Evolutionary conservation across 257 asterid species (phyloP).

Genomic region (Solanum ahanhuiri): DNA sequence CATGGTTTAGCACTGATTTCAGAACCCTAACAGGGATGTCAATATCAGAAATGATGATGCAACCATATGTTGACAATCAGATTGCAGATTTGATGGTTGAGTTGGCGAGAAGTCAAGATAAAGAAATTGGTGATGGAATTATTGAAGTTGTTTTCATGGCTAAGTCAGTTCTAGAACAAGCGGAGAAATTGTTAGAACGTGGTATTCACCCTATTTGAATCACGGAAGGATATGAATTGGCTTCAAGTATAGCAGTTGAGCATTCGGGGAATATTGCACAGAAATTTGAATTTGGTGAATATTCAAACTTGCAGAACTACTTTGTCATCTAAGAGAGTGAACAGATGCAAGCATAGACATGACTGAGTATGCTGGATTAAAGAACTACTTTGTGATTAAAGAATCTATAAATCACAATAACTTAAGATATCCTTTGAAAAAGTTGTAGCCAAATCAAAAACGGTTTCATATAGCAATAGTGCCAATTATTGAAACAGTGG

Average conservation of each 20-base stretch:
- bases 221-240: not conserved
- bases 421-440: not conserved
- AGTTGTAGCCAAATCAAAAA: not conserved
- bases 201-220: not conserved
- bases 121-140: not conserved
- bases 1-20: not conserved
- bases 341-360: too few species aligned
- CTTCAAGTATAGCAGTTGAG: not conserved
- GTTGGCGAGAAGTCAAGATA: not conserved
- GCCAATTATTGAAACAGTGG: not conserved
- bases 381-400: too few species aligned
- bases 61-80: not conserved
- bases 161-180: not conserved
- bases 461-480: not conserved
- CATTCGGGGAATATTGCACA: not conserved
- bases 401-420: not conserved
- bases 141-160: not conserved
- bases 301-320: not conserved
- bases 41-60: not conserved
- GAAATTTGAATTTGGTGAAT: not conserved
- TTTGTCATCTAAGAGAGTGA: not conserved
- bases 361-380: too few species aligned
- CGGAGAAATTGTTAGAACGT: too few species aligned
- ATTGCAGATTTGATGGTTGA: not conserved
- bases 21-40: not conserved